Conservation (phyloP, 345 rosid genomes). For the Eucalyptus dawsonii region DNA sequence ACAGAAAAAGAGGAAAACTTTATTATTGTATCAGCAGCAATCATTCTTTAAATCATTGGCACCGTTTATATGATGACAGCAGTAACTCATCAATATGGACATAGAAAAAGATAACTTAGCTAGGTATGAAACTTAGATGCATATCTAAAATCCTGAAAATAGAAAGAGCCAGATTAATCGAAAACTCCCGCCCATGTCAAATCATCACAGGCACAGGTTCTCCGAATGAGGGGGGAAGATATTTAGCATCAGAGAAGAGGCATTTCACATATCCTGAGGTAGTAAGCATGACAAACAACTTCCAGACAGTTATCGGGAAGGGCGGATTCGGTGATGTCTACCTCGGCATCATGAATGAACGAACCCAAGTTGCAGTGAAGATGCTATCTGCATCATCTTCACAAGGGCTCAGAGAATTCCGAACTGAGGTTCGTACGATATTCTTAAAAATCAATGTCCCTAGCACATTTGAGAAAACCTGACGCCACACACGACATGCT, state of each 20-base stretch:
- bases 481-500: background rate
- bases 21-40: background rate
- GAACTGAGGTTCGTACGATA: constrained; percentile 4
- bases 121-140: background rate
- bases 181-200: background rate
- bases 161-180: background rate
- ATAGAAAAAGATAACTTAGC: background rate
- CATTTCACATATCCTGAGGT: constrained; percentile 11
- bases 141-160: background rate
- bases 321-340: constrained; percentile 23
- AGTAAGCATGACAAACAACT: constrained; percentile 12
- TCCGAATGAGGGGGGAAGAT: background rate
- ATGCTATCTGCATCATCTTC: constrained; percentile 11
- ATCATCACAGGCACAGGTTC: background rate
- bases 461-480: background rate
- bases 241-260: constrained; percentile 1
- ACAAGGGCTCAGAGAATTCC: constrained; percentile 8
- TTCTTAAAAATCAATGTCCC: background rate
- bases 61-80: background rate
- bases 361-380: constrained; percentile 19
- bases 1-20: background rate
- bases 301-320: constrained; percentile 12
- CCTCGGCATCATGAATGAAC: constrained; percentile 7
- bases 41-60: background rate
- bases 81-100: background rate